These are phyloP conservation scores for Globisporangium cederbergense DNA, from an alignment of 352 stramenopile species.

Conservation along the genomic window DNA sequence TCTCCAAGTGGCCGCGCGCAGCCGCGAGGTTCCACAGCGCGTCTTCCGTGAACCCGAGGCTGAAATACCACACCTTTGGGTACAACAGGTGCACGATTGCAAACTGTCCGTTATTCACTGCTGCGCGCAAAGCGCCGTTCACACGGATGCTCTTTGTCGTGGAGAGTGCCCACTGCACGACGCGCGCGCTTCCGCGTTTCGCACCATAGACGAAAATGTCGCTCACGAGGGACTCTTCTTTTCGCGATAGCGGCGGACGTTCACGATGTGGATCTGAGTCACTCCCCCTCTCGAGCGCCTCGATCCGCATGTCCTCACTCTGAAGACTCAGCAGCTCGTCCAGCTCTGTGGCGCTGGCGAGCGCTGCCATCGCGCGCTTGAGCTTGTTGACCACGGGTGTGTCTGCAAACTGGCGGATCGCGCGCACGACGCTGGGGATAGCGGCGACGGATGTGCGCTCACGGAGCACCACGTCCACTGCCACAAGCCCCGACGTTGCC, in stretches of 20 bases:
- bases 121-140: constrained; percentile 11
- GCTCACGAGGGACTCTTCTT: constrained; percentile 7
- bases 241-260: not conserved
- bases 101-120: constrained; percentile 9
- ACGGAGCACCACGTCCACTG: constrained; percentile 15
- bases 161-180: constrained; percentile 8
- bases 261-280: not conserved
- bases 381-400: constrained; percentile 10
- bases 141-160: not conserved
- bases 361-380: not conserved
- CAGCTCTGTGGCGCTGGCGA: not conserved
- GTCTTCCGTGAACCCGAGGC: constrained; percentile 12
- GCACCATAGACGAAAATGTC: constrained; percentile 14
- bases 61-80: constrained; percentile 8
- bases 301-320: constrained; percentile 1
- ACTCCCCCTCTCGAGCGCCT: not conserved
- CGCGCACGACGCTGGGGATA: constrained; percentile 8
- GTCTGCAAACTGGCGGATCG: constrained; percentile 13
- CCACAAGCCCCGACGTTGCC: constrained; percentile 10
- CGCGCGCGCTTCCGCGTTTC: constrained; percentile 4
- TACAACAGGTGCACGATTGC: constrained; percentile 2
- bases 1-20: constrained; percentile 7
- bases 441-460: constrained; percentile 2
- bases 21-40: constrained; percentile 11
- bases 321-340: constrained; percentile 2